Evolutionary conservation across 2,329 filamentous ascomycete species (phyloP), one percentile per base, ranked within the genome.

Genomic region (Cladosporium sphaerospermum): DNA sequence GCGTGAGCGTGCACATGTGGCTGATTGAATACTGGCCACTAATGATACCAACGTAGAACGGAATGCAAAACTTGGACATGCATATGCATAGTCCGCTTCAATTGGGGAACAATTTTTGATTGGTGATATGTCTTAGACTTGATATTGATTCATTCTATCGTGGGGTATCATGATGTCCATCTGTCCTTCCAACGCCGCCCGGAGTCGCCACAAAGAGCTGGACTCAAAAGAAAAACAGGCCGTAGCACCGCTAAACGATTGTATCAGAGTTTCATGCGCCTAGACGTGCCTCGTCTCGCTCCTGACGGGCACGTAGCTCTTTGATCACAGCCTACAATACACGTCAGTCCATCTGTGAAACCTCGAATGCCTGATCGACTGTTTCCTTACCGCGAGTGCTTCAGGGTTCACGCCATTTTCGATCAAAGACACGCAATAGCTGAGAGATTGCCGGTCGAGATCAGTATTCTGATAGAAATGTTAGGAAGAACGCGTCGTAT

Each of bases 391-490:
- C 19, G 92, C 91, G 32, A 99, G 76, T 1, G 92, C 93, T 69
- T 97, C 92, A 0, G 93, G 93, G 67, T 96, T 96, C 31, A 97
- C 89, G 11, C 93, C 93, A 66, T 96, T 96, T 72, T 99, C 93
- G 62, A 99, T 95, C 70, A 99, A 81, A 51, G 90, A 96, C 56
- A 97, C 92, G 71, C 93, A 99, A 58, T 96, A 88, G 3, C 91
- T 96, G 14, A 99, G 78, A 16, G 91, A 90, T 51, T 90, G 86
- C 32, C 92, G 84, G 70, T 96, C 91, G 43, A 99, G 83, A 59
- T 95, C 83, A 57, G 92, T 96, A 73, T 97, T 96, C 92, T 97
- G 44, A 40, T 11, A 97, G 78, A 52, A 99, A 85, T 40, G 88
- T 93, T 11, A 13, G 40, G 52, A 31, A 31, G 8, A 10, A 23